These are phyloP conservation scores for Physcomitrellopsis africana DNA, from an alignment of 225 moss, liverwort and hornwort genomes.

Conservation along the genomic window DNA sequence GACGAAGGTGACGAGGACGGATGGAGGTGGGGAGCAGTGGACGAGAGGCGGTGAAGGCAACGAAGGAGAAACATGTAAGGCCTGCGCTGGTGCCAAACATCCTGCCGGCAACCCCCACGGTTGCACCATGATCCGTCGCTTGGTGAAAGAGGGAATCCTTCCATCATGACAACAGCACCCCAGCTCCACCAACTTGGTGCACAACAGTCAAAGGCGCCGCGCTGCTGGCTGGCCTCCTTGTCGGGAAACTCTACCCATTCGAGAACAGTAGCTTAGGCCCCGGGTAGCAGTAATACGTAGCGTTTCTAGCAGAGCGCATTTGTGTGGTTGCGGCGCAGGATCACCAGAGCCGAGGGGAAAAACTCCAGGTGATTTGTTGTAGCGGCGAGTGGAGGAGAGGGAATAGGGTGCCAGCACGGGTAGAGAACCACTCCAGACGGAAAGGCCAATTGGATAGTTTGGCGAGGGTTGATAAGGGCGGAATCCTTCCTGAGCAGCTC, in stretches of 20 bases:
- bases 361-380: slow-evolving; percentile 49
- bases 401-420: slow-evolving; percentile 31
- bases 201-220: slow-evolving; percentile 52
- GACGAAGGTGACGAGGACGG: too few species aligned
- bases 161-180: slow-evolving; percentile 34
- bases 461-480: too few species aligned
- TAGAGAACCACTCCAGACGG: too few species aligned
- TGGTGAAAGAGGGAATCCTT: slow-evolving; percentile 37
- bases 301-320: too few species aligned
- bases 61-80: too few species aligned
- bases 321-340: slow-evolving; percentile 31
- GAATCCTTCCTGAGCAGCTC: slow-evolving; percentile 11
- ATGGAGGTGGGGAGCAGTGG: too few species aligned
- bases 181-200: slow-evolving; percentile 34
- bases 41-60: too few species aligned
- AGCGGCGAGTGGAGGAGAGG: slow-evolving; percentile 37
- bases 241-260: slow-evolving; percentile 47
- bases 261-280: background rate
- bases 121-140: slow-evolving; percentile 39
- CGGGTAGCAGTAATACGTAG: too few species aligned
- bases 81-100: too few species aligned
- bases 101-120: slow-evolving; percentile 60
- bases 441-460: too few species aligned
- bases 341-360: slow-evolving; percentile 1
- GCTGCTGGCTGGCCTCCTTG: slow-evolving; percentile 44